Conservation (phyloP, 768 basidiomycete species). For the Coprinopsis sp. region DNA sequence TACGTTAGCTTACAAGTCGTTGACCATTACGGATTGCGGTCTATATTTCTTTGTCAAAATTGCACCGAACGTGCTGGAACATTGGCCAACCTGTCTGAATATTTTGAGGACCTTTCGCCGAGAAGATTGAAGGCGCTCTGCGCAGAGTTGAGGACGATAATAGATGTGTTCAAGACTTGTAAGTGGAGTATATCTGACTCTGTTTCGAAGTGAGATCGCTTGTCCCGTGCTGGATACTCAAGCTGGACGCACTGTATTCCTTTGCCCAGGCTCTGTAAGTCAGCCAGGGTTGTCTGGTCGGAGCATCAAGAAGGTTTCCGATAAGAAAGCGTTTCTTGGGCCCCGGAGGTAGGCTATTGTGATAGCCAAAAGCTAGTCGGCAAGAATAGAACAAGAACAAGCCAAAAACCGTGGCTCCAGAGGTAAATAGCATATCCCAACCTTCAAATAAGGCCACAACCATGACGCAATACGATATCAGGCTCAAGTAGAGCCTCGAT, state of each 20-base stretch:
- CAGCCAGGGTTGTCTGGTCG: background rate
- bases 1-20: background rate
- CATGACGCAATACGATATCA: too few species aligned
- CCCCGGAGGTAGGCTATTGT: too few species aligned
- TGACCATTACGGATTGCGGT: background rate
- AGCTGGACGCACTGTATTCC: background rate
- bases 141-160: constrained; percentile 28
- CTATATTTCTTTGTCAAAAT: too few species aligned
- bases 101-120: constrained; percentile 37
- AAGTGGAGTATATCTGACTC: constrained; percentile 19
- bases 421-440: too few species aligned
- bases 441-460: too few species aligned
- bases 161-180: constrained; percentile 33
- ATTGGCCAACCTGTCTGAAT: constrained; percentile 28
- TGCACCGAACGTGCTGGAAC: background rate
- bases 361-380: too few species aligned
- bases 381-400: too few species aligned
- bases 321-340: background rate
- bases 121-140: constrained; percentile 32
- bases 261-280: background rate
- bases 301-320: background rate
- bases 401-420: too few species aligned
- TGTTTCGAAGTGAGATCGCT: background rate
- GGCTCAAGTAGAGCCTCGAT: too few species aligned
- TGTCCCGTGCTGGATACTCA: background rate